Percentiles rank a stretch among this genome's conserved stretches.
These are phyloP conservation scores for Mycocentrospora acerina DNA, from an alignment of 2,329 filamentous ascomycete species.

Conservation along the genomic window DNA sequence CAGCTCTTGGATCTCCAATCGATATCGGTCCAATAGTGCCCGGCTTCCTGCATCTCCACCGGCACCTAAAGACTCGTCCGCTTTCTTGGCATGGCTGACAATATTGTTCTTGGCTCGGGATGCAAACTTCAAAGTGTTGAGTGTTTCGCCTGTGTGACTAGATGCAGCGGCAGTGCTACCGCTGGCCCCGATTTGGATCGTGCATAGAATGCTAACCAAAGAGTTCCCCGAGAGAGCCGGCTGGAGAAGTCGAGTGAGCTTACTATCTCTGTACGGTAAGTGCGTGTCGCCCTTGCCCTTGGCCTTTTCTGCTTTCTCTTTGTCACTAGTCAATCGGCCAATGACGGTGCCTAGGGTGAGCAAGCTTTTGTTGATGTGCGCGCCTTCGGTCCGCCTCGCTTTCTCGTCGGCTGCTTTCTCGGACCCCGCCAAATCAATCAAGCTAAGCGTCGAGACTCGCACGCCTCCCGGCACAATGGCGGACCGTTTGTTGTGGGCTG, in stretches of 20 bases:
- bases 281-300: constrained; percentile 90
- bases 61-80: constrained; percentile 80
- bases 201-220: constrained; percentile 95
- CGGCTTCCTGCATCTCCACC: constrained; percentile 80
- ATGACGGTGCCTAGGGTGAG: constrained; percentile 95
- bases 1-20: constrained; percentile 86
- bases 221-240: constrained; percentile 91
- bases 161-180: constrained; percentile 70
- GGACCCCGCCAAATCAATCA: constrained; percentile 95
- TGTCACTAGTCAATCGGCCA: constrained; percentile 83
- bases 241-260: constrained; percentile 89
- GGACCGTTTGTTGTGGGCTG: constrained; percentile 45
- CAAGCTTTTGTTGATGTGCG: constrained; percentile 97
- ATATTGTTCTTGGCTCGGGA: constrained; percentile 97
- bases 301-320: constrained; percentile 73
- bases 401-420: constrained; percentile 95
- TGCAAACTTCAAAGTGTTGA: constrained; percentile 96
- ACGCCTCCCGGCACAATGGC: constrained; percentile 74
- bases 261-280: constrained; percentile 95
- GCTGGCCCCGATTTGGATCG: constrained; percentile 82
- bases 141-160: constrained; percentile 80
- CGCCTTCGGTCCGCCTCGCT: constrained; percentile 88
- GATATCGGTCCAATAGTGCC: constrained; percentile 87
- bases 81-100: constrained; percentile 92
- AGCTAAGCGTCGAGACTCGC: constrained; percentile 87